These are phyloP conservation scores for Solanum chiquidenum DNA, from an alignment of 257 asterid species.

Conservation along the genomic window DNA sequence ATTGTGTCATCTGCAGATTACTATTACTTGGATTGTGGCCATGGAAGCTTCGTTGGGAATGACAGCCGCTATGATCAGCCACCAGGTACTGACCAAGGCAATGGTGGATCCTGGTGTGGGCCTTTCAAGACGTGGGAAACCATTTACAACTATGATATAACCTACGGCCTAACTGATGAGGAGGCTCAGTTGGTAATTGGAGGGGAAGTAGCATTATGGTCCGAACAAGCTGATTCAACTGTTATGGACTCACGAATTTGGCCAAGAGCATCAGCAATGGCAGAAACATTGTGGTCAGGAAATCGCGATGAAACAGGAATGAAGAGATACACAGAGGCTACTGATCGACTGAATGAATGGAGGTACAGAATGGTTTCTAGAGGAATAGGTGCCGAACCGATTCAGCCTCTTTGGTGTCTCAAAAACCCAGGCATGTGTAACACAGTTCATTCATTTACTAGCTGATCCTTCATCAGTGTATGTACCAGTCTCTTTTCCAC, in stretches of 20 bases:
- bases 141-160: constrained; percentile 74
- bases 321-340: constrained; percentile 78
- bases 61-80: constrained; percentile 43
- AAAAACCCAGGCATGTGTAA: constrained; percentile 87
- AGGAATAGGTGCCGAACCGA: constrained; percentile 79
- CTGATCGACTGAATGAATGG: constrained; percentile 85
- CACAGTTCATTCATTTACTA: constrained; percentile 29
- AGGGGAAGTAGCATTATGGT: constrained; percentile 88
- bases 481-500: background rate
- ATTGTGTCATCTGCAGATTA: constrained; percentile 73
- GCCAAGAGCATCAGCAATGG: constrained; percentile 88
- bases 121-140: constrained; percentile 93
- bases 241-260: constrained; percentile 79
- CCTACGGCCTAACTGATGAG: constrained; percentile 38
- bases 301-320: constrained; percentile 48
- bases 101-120: constrained; percentile 93
- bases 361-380: constrained; percentile 70
- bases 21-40: constrained; percentile 88
- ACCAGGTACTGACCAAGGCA: constrained; percentile 44
- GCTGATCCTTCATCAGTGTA: background rate
- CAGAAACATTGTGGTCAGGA: constrained; percentile 84
- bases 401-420: constrained; percentile 96
- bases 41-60: constrained; percentile 70
- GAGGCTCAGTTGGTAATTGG: constrained; percentile 72
- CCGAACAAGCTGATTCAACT: constrained; percentile 83